Percentiles rank a stretch among this genome's conserved stretches.
phyloP scores from a whole-genome alignment of 345 rosid species.

The Rhodomyrtus tomentosa region DNA sequence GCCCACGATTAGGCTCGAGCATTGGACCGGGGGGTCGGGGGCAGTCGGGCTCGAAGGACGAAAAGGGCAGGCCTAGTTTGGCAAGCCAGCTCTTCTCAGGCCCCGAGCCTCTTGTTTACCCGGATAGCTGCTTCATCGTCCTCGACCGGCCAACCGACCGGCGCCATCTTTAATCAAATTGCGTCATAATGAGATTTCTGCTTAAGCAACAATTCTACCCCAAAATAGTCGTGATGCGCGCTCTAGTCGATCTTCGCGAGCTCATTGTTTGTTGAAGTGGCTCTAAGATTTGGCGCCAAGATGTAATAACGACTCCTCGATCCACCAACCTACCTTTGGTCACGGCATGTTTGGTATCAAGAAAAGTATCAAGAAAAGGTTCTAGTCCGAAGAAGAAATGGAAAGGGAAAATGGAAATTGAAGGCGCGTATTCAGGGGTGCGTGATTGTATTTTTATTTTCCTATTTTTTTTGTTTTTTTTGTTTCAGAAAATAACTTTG shows the following conservation, averaged over 20 bases:
- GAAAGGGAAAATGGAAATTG: background rate
- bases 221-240: too few species aligned
- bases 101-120: background rate
- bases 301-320: background rate
- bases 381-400: background rate
- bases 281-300: background rate
- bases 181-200: too few species aligned
- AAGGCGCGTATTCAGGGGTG: too few species aligned
- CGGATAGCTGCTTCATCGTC: background rate
- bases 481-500: too few species aligned
- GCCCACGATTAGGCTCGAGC: background rate
- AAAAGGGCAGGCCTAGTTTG: background rate
- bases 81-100: background rate
- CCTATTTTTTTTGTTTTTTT: too few species aligned
- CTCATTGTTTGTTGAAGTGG: background rate
- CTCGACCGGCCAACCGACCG: fast-evolving
- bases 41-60: background rate
- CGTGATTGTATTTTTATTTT: too few species aligned
- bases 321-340: background rate
- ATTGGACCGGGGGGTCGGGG: background rate
- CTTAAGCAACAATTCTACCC: too few species aligned
- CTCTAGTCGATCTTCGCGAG: background rate
- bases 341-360: background rate
- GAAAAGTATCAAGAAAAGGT: background rate
- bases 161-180: too few species aligned